phyloP scores from a whole-genome alignment of 2,329 filamentous ascomycete genomes.

The Aciculosporium take region DNA sequence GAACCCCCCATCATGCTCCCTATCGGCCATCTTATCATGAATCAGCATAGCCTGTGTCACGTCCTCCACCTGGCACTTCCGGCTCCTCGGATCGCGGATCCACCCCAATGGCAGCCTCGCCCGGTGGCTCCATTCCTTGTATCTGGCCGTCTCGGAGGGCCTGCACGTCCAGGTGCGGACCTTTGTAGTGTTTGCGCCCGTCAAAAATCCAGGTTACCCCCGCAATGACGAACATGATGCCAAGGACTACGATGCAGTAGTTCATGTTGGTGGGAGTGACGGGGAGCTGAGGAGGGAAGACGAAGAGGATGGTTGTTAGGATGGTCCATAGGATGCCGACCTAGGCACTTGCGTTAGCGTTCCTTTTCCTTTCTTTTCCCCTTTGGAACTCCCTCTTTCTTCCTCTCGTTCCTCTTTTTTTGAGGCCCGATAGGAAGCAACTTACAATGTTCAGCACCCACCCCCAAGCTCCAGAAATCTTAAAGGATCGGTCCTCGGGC shows the following conservation, averaged over 20 bases:
- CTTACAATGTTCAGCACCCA: conserved; percentile 21
- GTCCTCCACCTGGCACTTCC: not conserved
- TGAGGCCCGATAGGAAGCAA: no score
- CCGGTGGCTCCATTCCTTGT: conserved; percentile 4
- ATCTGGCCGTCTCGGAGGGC: conserved; percentile 2
- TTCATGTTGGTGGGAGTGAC: conserved; percentile 57
- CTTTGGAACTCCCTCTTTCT: not conserved
- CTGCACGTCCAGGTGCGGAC: conserved; percentile 15
- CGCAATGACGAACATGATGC: conserved; percentile 31
- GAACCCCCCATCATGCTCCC: no score
- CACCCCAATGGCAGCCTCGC: not conserved
- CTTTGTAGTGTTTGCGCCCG: conserved; percentile 32
- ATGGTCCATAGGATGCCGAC: conserved; percentile 49
- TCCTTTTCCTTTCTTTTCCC: no score
- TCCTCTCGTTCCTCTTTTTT: not conserved
- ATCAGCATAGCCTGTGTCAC: no score
- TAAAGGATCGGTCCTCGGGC: conserved; percentile 32
- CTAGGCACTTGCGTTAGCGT: conserved; percentile 1
- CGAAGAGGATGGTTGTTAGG: conserved; percentile 60
- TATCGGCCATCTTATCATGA: no score
- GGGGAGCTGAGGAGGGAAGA: conserved; percentile 55
- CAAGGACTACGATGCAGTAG: conserved; percentile 35
- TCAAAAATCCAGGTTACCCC: conserved; percentile 32
- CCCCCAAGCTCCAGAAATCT: conserved; percentile 20
- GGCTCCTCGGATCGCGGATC: conserved; percentile 1